Percentiles rank a stretch among this genome's conserved stretches.
phyloP scores from a whole-genome alignment of 805 yeast species.

The Pichia rugopelliculosa region DNA sequence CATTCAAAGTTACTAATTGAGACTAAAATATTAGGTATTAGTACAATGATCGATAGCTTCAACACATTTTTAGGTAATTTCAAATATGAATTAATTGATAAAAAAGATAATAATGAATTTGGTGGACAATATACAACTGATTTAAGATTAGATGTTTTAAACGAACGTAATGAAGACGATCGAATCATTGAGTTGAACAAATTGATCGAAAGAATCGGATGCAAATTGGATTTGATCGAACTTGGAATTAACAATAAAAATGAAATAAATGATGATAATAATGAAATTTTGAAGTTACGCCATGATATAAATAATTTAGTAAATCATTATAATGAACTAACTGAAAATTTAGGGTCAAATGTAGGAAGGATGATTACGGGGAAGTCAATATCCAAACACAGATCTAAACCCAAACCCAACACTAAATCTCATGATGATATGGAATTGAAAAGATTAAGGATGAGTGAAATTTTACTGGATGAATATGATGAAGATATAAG shows the following conservation, averaged over 20 bases:
- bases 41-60: neutral
- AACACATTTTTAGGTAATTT: neutral
- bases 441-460: constrained; percentile 2
- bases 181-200: constrained; percentile 11
- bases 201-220: constrained; percentile 15
- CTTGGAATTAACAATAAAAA: constrained; percentile 10
- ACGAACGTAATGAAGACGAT: constrained; percentile 20
- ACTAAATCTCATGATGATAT: neutral
- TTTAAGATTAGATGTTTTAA: constrained; percentile 11
- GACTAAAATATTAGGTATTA: neutral
- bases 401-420: neutral
- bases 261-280: constrained; percentile 7
- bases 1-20: neutral
- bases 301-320: constrained; percentile 12
- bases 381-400: neutral
- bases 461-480: constrained; percentile 7
- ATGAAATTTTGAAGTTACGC: constrained; percentile 5
- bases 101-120: constrained; percentile 3
- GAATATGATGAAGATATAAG: neutral
- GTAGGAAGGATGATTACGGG: neutral
- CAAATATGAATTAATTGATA: constrained; percentile 1
- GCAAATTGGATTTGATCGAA: constrained; percentile 18
- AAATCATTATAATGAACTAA: constrained; percentile 6
- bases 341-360: neutral
- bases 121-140: constrained; percentile 3